Percentiles rank a stretch among this genome's conserved stretches.
Conservation (phyloP, 2,329 filamentous ascomycete species). For the Hypoxylon rubiginosum region DNA sequence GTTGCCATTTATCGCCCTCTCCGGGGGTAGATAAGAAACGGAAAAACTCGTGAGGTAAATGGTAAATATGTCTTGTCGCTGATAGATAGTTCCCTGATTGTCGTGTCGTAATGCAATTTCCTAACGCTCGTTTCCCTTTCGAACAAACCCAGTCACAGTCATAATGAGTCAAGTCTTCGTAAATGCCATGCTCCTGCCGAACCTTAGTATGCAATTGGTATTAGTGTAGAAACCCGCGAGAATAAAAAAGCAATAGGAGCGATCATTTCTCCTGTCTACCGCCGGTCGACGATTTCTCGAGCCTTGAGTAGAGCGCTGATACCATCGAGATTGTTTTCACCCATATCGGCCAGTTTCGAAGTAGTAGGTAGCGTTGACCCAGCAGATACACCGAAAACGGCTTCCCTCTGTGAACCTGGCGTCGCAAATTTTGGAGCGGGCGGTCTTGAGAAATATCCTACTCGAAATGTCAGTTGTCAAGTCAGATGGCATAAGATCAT, state of each 20-base stretch:
- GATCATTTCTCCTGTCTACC: constrained; percentile 35
- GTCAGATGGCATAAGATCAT: not conserved
- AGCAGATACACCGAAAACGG: constrained; percentile 23
- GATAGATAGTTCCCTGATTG: constrained; percentile 12
- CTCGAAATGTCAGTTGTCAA: constrained; percentile 11
- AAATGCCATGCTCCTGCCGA: constrained; percentile 35
- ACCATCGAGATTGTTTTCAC: constrained; percentile 62
- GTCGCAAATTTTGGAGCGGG: constrained; percentile 23
- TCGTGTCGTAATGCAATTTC: constrained; percentile 36
- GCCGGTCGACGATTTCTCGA: constrained; percentile 69
- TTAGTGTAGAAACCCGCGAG: constrained; percentile 24
- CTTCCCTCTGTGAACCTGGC: constrained; percentile 21
- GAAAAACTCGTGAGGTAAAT: constrained; percentile 1
- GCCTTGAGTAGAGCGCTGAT: constrained; percentile 71
- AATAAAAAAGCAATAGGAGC: constrained; percentile 4
- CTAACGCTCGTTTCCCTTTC: constrained; percentile 35
- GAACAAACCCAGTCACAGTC: constrained; percentile 34
- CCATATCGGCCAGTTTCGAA: constrained; percentile 25
- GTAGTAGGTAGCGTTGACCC: constrained; percentile 29
- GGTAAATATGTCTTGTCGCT: constrained; percentile 2
- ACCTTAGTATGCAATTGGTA: constrained; percentile 33
- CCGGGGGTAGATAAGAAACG: constrained; percentile 6
- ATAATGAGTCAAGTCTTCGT: constrained; percentile 32
- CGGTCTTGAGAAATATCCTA: constrained; percentile 32
- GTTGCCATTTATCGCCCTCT: constrained; percentile 14